Evolutionary conservation across 2,329 filamentous ascomycete genomes (phyloP), one percentile per base, ranked within the genome.

Genomic region (Paraphaeosphaeria minitans): DNA sequence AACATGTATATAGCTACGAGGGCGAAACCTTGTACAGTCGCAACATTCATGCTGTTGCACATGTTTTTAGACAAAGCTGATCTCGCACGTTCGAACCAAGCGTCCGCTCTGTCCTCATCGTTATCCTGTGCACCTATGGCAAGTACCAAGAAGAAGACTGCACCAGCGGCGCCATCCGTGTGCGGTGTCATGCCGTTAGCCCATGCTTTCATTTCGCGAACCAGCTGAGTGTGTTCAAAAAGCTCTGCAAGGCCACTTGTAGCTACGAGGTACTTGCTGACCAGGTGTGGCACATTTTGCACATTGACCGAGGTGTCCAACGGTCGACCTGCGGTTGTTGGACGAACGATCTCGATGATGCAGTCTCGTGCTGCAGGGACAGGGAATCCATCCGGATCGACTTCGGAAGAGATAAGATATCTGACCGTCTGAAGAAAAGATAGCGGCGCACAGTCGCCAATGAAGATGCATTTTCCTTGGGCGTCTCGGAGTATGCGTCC

Each of bases 391-490:
- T 68, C 65, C 10, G 68, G 57, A 33, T 69, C 70, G 9, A 68
- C 68, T 43, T 71, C 67, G 12, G 77, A 76, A 3, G 80, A 79
- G 8, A 83, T 79, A 6, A 84, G 75, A 46, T 82, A 79, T 35
- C 82, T 79, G 14, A 84, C 81, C 55, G 80, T 83, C 64, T 84
- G 82, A 37, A 84, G 64, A 54, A 84, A 84, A 0, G 82, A 83
- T 48, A 84, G 70, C 49, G 81, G 83, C 35, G 82, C 82, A 39
- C 81, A 84, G 58, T 84, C 82, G 14, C 82, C 82, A 29, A 84
- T 81, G 62, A 83, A 84, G 66, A 84, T 83, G 51, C 82, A 79
- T 56, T 83, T 84, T 6, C 82, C 82, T 60, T 83, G 80, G 0
- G 81, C 81, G 62, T 84, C 82, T 24, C 80, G 80, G 10, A 84